Base-by-base conservation (phyloP, 2,329 filamentous ascomycete species). In the Epichloe sylvatica region DNA sequence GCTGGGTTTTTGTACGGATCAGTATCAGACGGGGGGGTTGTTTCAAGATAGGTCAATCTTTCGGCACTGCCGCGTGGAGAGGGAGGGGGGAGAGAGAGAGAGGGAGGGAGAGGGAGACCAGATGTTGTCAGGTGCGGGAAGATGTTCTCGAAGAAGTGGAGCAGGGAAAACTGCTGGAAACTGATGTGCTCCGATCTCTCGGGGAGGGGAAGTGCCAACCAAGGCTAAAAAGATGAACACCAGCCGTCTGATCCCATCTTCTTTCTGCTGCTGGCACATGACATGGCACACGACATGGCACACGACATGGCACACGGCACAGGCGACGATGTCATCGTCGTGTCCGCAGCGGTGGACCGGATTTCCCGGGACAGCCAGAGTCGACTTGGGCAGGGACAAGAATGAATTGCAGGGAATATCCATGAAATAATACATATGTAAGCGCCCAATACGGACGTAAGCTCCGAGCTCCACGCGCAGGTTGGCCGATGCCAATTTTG, bases 121-220 rank as follows among this genome's bases (percentile, higher is more conserved):
- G 52, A 51, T 46, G 51, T 48, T 53, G 56, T 53, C 52, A 53
- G 53, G 52, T 56, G 56, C 59, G 53, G 53, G 42, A 54, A 36
- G 51, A 53, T 55, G 56, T 63, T 63, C 61, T 62, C 53, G 61
- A 63, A 62, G 59, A 54, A 62, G 60, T 63, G 61, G 60, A 49
- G 50, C 50, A 30, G 48, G 48, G 49, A 19, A 23, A 21, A 39
- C 23, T 37, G 25, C 33, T 49, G 38, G 11, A 39, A 39, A 19
- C 8, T 19, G 38, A 12, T 45, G 43, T 35, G 30, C 17, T 13
- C 33, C 4, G 25, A 9, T 9, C 25, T 30, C 25, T 30, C 8
- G 8, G 25, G 25, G 8, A 23, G 21, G 25, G 25, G 25, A 30
- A 30, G 25, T 30, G 25, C 25, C 25, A 30, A 30, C 25, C 25